Evolutionary conservation across 495 filamentous ascomycete genomes (phyloP).

Genomic region (Penicillium arizonense): DNA sequence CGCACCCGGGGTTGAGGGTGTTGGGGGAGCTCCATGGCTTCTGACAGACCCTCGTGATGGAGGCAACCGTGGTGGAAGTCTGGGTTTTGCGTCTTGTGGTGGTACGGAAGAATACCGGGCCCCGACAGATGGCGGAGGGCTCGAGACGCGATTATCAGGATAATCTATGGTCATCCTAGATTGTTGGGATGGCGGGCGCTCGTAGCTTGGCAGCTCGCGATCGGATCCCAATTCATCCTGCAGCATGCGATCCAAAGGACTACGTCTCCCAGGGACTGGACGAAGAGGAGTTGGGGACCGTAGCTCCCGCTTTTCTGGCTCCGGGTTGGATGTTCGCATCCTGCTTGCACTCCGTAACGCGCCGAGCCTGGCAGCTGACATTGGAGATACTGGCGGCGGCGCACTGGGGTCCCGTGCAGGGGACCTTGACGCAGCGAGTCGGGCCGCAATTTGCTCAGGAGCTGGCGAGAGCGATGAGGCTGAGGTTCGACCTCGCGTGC

Average conservation of each 20-base stretch:
- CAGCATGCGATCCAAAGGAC: slow-evolving; percentile 13
- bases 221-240: slow-evolving; percentile 14
- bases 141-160: slow-evolving; percentile 7
- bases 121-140: slow-evolving; percentile 16
- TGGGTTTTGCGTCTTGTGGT: slow-evolving; percentile 20
- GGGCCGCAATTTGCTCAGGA: slow-evolving; percentile 37
- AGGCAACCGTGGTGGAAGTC: slow-evolving; percentile 28
- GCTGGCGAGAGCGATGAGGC: slow-evolving; percentile 17
- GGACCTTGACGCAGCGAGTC: slow-evolving; percentile 33
- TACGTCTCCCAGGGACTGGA: slow-evolving; percentile 1
- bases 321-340: slow-evolving; percentile 3
- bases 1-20: slow-evolving; percentile 26
- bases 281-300: slow-evolving; percentile 17
- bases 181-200: slow-evolving; percentile 10
- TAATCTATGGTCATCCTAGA: slow-evolving; percentile 11
- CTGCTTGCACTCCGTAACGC: slow-evolving; percentile 23
- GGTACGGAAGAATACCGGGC: slow-evolving; percentile 14
- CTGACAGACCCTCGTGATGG: slow-evolving; percentile 10
- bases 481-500: slow-evolving; percentile 9
- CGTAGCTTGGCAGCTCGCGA: not conserved
- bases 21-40: slow-evolving; percentile 11
- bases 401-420: slow-evolving; percentile 13
- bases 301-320: slow-evolving; percentile 9
- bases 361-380: slow-evolving; percentile 16
- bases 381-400: not conserved